Evolutionary conservation across 75 land plant genomes (phyloP).

Genomic region (Pseudotsuga menziesii): DNA sequence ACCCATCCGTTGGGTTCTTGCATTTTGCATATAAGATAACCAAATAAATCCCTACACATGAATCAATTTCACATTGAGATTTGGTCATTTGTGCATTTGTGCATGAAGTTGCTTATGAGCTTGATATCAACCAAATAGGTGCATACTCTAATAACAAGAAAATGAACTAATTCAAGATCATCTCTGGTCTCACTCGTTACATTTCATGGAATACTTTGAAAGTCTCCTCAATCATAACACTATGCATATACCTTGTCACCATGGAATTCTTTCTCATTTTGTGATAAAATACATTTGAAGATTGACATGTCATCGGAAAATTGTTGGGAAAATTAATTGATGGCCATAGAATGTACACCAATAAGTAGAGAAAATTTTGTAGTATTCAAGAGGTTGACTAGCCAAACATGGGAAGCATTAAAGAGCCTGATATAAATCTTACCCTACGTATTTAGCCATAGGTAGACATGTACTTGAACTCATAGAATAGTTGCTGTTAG

Average conservation of each 20-base stretch:
- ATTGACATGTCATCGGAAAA: too few relatives aligned
- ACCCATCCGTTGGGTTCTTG: background rate
- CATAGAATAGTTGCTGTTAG: too few relatives aligned
- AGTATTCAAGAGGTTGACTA: too few relatives aligned
- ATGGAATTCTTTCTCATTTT: slow-evolving; percentile 31
- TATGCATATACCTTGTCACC: slow-evolving; percentile 60
- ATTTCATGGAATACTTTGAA: slow-evolving; percentile 43
- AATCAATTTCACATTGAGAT: background rate
- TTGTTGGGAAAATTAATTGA: too few relatives aligned
- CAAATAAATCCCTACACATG: background rate
- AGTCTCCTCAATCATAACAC: slow-evolving; percentile 49
- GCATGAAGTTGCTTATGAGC: slow-evolving; percentile 15
- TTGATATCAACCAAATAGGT: background rate
- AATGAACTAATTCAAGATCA: slow-evolving; percentile 12
- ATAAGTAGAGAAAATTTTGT: too few relatives aligned
- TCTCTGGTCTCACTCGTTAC: slow-evolving; percentile 17
- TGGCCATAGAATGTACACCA: too few relatives aligned
- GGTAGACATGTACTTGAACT: too few relatives aligned
- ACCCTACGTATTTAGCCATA: too few relatives aligned
- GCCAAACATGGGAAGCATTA: too few relatives aligned
- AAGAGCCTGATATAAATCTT: too few relatives aligned
- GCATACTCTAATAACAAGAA: slow-evolving; percentile 19
- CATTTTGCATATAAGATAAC: slow-evolving; percentile 14
- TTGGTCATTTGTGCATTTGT: slow-evolving; percentile 8
- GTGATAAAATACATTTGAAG: too few relatives aligned